Evolutionary conservation across 2,329 filamentous ascomycete species (phyloP), one percentile per base, ranked within the genome.

Genomic region (Paecilomyces formosus): DNA sequence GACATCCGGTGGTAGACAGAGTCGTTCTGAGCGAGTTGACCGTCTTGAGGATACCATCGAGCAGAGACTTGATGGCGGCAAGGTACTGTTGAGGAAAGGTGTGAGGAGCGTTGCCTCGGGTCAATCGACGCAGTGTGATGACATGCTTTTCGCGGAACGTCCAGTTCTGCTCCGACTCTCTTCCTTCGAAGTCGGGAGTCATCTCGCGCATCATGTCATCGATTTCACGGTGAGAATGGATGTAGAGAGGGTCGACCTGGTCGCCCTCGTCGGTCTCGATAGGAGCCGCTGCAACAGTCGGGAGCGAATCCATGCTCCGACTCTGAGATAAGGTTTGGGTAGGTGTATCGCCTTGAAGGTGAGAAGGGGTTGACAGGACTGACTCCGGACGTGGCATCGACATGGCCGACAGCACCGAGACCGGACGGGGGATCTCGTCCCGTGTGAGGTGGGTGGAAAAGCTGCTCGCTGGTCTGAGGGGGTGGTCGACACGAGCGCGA

Each of bases 91-190:
- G 85, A 49, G 85, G 81, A 66, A 88, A 96, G 62, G 96, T 90
- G 26, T 83, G 82, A 0, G 89, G 85, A 4, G 88, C 89, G 71
- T 97, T 97, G 58, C 93, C 93, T 61, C 88, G 89, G 55, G 90
- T 85, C 26, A 97, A 81, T 62, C 86, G 84, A 56, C 93, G 85
- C 54, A 97, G 76, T 64, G 89, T 92, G 7, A 82, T 82, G 39
- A 92, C 82, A 68, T 85, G 88, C 76, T 93, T 89, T 72, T 97
- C 93, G 71, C 93, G 84, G 65, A 88, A 87, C 66, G 90, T 72
- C 93, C 93, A 97, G 69, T 97, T 97, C 60, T 89, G 85, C 70
- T 97, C 93, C 0, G 88, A 86, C 76, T 97, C 93, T 70, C 82
- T 90, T 56, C 92, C 92, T 64, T 97, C 92, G 62, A 97, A 97